Conservation (phyloP, 257 asterid genomes). For the Solanum arcanum region DNA sequence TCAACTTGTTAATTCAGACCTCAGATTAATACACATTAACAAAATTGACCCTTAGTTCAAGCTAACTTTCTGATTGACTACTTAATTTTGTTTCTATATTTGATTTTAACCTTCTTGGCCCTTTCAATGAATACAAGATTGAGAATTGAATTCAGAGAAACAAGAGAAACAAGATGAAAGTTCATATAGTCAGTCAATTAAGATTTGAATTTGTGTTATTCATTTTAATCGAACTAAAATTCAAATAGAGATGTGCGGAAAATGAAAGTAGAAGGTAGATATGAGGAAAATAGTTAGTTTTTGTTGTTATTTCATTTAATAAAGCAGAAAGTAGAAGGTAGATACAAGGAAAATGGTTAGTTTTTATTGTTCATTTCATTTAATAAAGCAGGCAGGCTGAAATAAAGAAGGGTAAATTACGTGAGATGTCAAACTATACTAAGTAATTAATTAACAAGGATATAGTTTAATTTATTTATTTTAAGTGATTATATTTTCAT, state of each 20-base stretch:
- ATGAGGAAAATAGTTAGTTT: neutral
- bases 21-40: neutral
- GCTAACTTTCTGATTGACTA: neutral
- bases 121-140: neutral
- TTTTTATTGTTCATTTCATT: neutral
- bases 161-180: neutral
- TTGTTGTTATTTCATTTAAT: neutral
- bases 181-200: neutral
- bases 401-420: too few species aligned
- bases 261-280: neutral
- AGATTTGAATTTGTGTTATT: neutral
- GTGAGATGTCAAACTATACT: too few species aligned
- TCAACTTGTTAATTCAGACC: neutral
- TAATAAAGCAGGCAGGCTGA: neutral
- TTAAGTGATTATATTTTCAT: too few species aligned
- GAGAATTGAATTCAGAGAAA: neutral
- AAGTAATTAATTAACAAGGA: too few species aligned
- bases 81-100: neutral
- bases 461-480: too few species aligned
- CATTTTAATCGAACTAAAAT: neutral
- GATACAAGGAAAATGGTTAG: neutral
- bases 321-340: neutral
- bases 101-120: neutral
- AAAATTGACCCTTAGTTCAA: neutral
- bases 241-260: neutral